Conservation (phyloP, 2,329 filamentous ascomycete genomes). For the Aspergillus pseudotamarii region DNA sequence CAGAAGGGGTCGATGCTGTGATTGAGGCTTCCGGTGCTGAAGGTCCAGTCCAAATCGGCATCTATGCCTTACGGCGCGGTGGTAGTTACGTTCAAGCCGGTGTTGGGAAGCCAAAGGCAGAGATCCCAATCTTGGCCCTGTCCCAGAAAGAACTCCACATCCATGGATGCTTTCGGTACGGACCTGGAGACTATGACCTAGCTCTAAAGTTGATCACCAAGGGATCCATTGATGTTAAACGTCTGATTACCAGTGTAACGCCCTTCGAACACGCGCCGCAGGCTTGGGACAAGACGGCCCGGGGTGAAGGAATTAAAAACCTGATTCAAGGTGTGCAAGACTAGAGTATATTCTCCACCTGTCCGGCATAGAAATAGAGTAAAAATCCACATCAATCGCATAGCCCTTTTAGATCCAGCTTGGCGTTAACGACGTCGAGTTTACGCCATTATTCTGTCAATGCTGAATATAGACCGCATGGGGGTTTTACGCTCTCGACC, state of each 20-base stretch:
- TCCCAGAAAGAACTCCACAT: conserved; percentile 36
- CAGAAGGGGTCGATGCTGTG: conserved; percentile 40
- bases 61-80: conserved; percentile 35
- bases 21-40: conserved; percentile 47
- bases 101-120: conserved; percentile 39
- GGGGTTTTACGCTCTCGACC: neutral
- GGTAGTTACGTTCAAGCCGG: conserved; percentile 35
- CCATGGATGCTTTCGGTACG: conserved; percentile 33
- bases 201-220: conserved; percentile 40
- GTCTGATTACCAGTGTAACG: conserved; percentile 35
- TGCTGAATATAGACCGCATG: neutral
- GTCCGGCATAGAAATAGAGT: neutral
- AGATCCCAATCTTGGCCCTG: conserved; percentile 35
- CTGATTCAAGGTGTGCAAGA: conserved; percentile 22
- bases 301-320: conserved; percentile 27
- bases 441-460: no score
- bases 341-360: neutral
- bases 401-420: neutral
- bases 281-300: conserved; percentile 34
- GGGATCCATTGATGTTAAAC: conserved; percentile 27
- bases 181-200: conserved; percentile 32
- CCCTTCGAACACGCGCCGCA: conserved; percentile 37
- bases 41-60: conserved; percentile 47
- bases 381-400: neutral
- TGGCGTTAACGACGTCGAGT: no score